These are phyloP conservation scores for Ambrosia hybrid DNA, from an alignment of 140 eudicot genomes.

Conservation along the genomic window DNA sequence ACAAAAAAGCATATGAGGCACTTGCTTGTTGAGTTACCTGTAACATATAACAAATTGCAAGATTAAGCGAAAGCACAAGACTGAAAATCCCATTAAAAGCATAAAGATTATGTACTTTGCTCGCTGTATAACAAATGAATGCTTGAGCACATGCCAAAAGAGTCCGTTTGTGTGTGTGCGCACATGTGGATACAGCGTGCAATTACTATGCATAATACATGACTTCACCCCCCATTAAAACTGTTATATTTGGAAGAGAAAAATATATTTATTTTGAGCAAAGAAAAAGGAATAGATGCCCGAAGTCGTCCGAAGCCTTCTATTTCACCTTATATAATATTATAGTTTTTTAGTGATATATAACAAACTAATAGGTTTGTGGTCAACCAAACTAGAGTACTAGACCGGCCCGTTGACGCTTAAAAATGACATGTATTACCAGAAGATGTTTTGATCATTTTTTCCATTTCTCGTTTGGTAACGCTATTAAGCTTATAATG, in stretches of 20 bases:
- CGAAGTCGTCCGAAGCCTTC: not conserved
- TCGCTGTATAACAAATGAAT: not conserved
- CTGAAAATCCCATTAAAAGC: not conserved
- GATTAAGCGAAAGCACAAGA: not conserved
- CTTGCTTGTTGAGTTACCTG: conserved; percentile 27
- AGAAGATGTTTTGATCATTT: too few species aligned
- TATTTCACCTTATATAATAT: not conserved
- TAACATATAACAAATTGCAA: conserved; percentile 18
- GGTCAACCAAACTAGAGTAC: not conserved
- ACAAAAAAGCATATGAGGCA: conserved; percentile 16
- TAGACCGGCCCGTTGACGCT: not conserved
- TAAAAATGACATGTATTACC: not conserved
- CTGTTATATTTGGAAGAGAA: not conserved
- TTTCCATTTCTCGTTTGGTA: too few species aligned
- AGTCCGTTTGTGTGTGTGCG: not conserved
- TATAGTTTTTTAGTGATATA: not conserved
- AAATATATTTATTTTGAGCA: not conserved
- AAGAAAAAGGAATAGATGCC: not conserved
- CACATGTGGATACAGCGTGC: not conserved
- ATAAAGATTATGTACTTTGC: not conserved
- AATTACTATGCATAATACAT: not conserved
- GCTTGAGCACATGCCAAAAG: not conserved
- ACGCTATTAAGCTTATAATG: too few species aligned
- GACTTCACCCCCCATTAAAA: not conserved
- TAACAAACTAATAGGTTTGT: not conserved